Base-by-base conservation (phyloP, 2,329 filamentous ascomycete genomes). In the Exophiala sideris region DNA sequence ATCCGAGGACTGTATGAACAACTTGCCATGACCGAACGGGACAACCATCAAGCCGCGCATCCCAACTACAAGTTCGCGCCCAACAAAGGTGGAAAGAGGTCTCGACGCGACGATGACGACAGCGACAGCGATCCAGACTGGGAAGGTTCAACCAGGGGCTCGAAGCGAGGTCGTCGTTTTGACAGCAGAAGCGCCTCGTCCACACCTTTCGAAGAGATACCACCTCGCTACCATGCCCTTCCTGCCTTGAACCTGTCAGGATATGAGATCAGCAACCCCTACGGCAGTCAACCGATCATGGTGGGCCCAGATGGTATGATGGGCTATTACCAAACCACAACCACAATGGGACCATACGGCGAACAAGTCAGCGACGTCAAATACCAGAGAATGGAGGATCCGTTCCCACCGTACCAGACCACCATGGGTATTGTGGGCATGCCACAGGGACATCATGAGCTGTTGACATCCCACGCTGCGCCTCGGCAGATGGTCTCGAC, bases 1-100 rank as follows among this genome's bases (percentile, higher is more conserved):
- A 71, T 96, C 54, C 84, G 86, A 51, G 81, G 86, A 16, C 79
- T 86, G 64, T 99, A 90, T 75, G 89, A 88, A 67, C 77, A 83
- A 12, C 86, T 89, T 75, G 89, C 94, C 18, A 84, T 82, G 64
- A 79, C 88, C 16, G 94, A 97, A 71, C 83, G 91, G 41, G 79
- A 85, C 62, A 95, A 95, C 70, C 92, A 97, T 70, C 83, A 87
- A 50, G 80, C 82, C 49, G 91, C 92, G 2, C 90, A 95, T 63
- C 94, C 94, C 0, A 83, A 84, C 39, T 99, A 97, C 78, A 97
- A 95, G 71, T 99, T 97, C 73, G 87, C 88, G 2, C 92, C 92
- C 1, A 86, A 86, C 64, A 95, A 94, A 72, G 71, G 77, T 12
- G 76, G 47, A 67, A 78, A 80, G 62, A 82, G 80, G 58, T 58